Base-by-base conservation (phyloP, 208 protist genomes). In the Wallacemonas sp. region DNA sequence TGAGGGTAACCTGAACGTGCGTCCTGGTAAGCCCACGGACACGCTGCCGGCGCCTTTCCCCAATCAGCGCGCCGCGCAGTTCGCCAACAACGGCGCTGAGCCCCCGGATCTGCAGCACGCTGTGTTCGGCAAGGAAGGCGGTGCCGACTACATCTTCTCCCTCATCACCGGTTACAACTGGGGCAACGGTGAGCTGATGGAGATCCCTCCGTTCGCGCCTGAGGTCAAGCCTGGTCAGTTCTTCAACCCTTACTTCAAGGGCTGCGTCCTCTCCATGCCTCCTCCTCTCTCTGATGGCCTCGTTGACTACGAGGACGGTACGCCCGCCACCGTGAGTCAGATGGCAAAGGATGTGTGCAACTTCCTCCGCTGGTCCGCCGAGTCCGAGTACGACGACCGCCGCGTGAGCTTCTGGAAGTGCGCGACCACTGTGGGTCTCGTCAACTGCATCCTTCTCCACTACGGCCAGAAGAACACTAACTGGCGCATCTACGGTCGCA, bases 181-280 rank as follows among this genome's bases (percentile, higher is more conserved):
- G 76, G 91, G 95, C 61, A 93, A 97, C 69, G 98, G 97, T 45
- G 83, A 93, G 74, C 79, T 94, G 53, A 61, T 94, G 73, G 80
- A 87, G 58, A 71, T 94, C 48, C 89, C 89, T 5, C 89, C 89
- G 15, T 94, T 91, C 53, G 85, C 85, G 42, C 85, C 85, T 24
- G 85, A 95, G 71, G 54, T 91, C 60, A 91, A 92, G 77, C 85
- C 90, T 13, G 87, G 87, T 5, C 88, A 98, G 61, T 94, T 98
- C 82, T 99, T 94, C 81, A 99, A 99, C 79, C 97, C 98, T 9
- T 99, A 99, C 88, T 99, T 99, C 79, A 91, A 98, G 68, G 98
- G 98, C 58, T 96, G 94, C 63, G 89, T 96, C 42, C 97, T 99
- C 71, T 96, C 90, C 66, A 99, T 99, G 98, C 94, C 97, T 12